These are phyloP conservation scores for Candida methanosorbosa DNA, from an alignment of 805 yeast species.

Conservation along the genomic window DNA sequence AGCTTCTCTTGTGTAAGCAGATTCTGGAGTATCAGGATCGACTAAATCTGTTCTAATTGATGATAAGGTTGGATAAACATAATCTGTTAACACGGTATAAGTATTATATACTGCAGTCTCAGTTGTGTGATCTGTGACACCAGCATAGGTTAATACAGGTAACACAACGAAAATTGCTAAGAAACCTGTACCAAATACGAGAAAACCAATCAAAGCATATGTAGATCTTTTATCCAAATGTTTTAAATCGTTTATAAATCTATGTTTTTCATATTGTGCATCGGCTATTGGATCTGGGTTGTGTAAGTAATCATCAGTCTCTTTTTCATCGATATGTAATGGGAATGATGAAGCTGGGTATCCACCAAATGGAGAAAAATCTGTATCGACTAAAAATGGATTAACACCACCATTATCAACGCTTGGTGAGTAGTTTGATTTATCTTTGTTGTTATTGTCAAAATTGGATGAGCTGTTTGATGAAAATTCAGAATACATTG, in stretches of 20 bases:
- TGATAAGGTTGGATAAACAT: constrained; percentile 46
- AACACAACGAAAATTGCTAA: constrained; percentile 63
- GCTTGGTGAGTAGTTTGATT: not conserved
- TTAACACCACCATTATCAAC: no score
- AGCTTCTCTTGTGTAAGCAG: constrained; percentile 36
- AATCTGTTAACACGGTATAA: constrained; percentile 42
- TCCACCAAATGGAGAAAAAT: constrained; percentile 91
- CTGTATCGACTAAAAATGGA: constrained; percentile 37
- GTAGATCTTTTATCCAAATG: constrained; percentile 54
- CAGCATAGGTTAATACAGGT: constrained; percentile 81
- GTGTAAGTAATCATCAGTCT: constrained; percentile 89
- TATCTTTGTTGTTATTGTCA: not conserved
- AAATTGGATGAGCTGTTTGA: not conserved
- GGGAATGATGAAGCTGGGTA: constrained; percentile 94
- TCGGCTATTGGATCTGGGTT: constrained; percentile 95
- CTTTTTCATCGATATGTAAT: constrained; percentile 83
- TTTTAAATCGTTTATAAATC: constrained; percentile 57
- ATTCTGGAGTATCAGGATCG: constrained; percentile 55
- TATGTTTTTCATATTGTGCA: constrained; percentile 69
- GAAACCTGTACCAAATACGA: constrained; percentile 51
- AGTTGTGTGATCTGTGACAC: constrained; percentile 33
- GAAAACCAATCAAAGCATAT: constrained; percentile 54
- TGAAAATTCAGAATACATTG: constrained; percentile 2
- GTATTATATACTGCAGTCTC: constrained; percentile 5
- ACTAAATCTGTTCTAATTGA: constrained; percentile 45